Conservation (phyloP, 1,284 basidiomycete genomes). For the Irpex rosettiformis region DNA sequence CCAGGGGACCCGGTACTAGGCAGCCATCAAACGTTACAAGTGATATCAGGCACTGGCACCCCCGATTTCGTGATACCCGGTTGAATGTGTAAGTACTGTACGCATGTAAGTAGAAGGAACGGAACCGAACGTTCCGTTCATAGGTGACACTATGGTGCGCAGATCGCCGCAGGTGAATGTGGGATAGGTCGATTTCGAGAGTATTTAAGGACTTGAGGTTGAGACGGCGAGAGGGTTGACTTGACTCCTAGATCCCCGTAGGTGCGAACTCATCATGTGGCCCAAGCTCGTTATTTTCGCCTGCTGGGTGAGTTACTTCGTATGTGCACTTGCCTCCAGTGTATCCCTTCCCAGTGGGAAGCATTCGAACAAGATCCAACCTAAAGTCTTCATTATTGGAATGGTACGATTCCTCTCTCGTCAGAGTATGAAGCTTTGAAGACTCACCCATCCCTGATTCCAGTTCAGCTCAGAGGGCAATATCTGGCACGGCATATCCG, state of each 20-base stretch:
- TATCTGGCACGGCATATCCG: slow-evolving; percentile 18
- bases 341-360: background rate
- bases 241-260: background rate
- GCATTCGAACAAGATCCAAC: background rate
- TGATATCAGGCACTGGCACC: no score
- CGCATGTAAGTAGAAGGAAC: no score
- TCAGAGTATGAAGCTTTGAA: background rate
- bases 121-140: no score
- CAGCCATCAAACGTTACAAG: no score
- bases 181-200: no score
- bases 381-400: background rate
- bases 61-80: no score
- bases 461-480: slow-evolving; percentile 17
- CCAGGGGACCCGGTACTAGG: no score
- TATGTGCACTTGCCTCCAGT: background rate
- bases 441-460: background rate
- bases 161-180: background rate
- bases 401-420: background rate
- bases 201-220: no score
- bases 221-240: no score
- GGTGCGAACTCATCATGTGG: background rate
- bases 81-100: no score
- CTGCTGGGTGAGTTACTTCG: background rate
- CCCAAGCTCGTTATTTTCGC: background rate
- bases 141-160: no score